Evolutionary conservation across 176 grass and related monocot species (phyloP).

Genomic region (Triticum timopheevii): DNA sequence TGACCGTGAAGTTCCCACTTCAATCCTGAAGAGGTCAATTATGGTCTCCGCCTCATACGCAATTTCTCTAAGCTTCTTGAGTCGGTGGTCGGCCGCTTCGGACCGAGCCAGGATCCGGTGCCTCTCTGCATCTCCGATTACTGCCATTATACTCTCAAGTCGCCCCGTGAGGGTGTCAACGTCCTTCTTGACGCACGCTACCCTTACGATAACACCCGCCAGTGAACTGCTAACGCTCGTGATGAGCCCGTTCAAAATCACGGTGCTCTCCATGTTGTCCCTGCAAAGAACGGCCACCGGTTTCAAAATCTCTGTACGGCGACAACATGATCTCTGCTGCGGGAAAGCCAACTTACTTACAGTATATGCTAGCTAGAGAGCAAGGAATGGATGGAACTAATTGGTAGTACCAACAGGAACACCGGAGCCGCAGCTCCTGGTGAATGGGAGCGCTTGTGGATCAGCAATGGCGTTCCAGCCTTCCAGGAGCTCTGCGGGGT

Average conservation of each 20-base stretch:
- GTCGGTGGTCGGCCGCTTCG: neutral
- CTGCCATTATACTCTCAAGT: neutral
- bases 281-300: neutral
- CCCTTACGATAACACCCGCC: neutral
- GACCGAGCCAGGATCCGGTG: neutral
- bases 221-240: neutral
- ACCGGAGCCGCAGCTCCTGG: no score
- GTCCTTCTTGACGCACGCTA: neutral
- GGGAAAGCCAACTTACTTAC: neutral
- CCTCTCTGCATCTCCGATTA: neutral
- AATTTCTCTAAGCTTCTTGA: conserved; percentile 5
- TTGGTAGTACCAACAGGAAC: neutral
- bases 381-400: neutral
- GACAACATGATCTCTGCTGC: neutral
- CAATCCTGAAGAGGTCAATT: neutral
- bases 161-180: neutral
- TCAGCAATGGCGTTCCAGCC: neutral
- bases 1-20: neutral
- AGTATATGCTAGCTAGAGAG: neutral
- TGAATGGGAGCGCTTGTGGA: neutral
- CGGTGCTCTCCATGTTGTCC: neutral
- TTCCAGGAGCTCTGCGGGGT: neutral
- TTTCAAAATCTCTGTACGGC: neutral
- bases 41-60: conserved; percentile 1
- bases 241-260: neutral